phyloP scores from a whole-genome alignment of 1,284 basidiomycete genomes.

The Polyporus tsugae region DNA sequence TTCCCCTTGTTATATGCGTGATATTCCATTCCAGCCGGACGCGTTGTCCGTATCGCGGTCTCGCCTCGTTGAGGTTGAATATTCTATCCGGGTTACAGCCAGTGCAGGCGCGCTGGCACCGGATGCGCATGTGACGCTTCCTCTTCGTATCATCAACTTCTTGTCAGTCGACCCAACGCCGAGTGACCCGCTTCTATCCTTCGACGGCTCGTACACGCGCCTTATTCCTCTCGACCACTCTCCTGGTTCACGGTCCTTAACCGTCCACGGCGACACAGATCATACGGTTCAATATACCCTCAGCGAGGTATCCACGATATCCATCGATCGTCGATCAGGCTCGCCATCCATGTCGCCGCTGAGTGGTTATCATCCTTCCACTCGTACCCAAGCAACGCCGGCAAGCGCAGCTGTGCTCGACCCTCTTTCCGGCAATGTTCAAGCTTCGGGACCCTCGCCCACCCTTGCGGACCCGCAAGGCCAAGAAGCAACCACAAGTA shows the following conservation, averaged over 20 bases:
- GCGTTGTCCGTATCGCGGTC: slow-evolving; percentile 80
- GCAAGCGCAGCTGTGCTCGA: neutral
- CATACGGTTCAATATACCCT: neutral
- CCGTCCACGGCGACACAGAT: neutral
- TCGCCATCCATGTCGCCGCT: neutral
- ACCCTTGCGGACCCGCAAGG: neutral
- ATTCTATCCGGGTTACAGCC: slow-evolving; percentile 77
- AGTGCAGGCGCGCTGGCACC: slow-evolving; percentile 71
- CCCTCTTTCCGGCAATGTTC: neutral
- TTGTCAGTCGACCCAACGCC: slow-evolving; percentile 84
- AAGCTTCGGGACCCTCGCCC: neutral
- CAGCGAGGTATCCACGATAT: neutral
- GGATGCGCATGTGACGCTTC: slow-evolving; percentile 73
- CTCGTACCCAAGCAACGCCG: neutral
- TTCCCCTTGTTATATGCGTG: neutral
- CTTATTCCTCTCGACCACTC: slow-evolving; percentile 22
- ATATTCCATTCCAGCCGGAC: slow-evolving; percentile 60
- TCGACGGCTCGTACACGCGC: slow-evolving; percentile 33
- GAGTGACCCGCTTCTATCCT: slow-evolving; percentile 42
- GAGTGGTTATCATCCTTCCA: neutral
- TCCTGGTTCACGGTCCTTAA: neutral
- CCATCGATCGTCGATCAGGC: neutral
- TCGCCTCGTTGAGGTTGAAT: slow-evolving; percentile 83
- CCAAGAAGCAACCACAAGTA: slow-evolving; percentile 24
- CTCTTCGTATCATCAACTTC: slow-evolving; percentile 81